Evolutionary conservation across 257 asterid species (phyloP), one percentile per base, ranked within the genome.

Genomic region (Sherardia arvensis): DNA sequence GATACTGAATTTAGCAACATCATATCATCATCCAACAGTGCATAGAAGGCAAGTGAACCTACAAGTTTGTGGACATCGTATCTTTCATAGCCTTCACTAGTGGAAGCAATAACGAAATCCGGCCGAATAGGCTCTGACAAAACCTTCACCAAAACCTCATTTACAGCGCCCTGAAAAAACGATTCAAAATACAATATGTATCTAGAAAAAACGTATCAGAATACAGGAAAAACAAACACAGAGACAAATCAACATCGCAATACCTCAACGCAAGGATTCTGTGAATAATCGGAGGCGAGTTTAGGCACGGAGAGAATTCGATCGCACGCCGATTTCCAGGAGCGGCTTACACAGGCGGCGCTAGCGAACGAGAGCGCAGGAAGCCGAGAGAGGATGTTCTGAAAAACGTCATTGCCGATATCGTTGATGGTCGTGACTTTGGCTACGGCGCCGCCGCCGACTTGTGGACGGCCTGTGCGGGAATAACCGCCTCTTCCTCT

Each of bases 281-380:
- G 78, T 59, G 98, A 88, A 56, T 84, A 66, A 33, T 94, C 94
- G 29, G 88, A 88, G 40, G 83, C 61, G 66, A 91, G 83, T 22
- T 82, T 86, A 2, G 96, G 96, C 18, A 61, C 60, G 55, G 92
- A 80, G 56, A 91, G 86, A 70, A 88, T 66, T 14, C 83, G 79
- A 8, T 70, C 66, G 87, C 86, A 81, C 61, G 83, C 53, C 53
- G 80, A 69, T 71, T 73, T 88, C 96, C 98, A 91, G 15, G 80
- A 78, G 70, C 84, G 91, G 86, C 74, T 78, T 57, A 88, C 96
- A 68, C 96, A 91, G 4, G 94, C 86, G 14, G 95, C 96, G 60
- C 81, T 71, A 22, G 94, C 90, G 66, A 84, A 91, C 18, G 85
- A 67, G 20, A 40, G 5, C 7, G 95, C 98, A 25, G 96, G 95